phyloP scores from a whole-genome alignment of 768 basidiomycete species.

The Xerocomellus amylosporus region DNA sequence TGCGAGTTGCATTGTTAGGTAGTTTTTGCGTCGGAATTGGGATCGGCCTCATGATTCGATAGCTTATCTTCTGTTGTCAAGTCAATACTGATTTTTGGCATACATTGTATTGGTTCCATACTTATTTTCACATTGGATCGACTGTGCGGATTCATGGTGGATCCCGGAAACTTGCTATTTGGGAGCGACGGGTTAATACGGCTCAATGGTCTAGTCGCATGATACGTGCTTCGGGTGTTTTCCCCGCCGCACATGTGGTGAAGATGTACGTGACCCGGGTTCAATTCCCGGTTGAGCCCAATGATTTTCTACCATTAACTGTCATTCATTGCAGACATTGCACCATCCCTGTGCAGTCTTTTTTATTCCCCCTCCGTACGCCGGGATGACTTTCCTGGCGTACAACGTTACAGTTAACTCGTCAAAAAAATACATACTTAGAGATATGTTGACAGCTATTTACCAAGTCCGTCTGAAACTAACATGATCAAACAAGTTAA shows the following conservation, averaged over 20 bases:
- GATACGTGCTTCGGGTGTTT: conserved; percentile 35
- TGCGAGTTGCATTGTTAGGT: conserved; percentile 37
- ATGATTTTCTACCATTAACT: conserved; percentile 5
- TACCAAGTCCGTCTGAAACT: conserved; percentile 13
- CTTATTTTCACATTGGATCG: background rate
- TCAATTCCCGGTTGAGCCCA: conserved; percentile 33
- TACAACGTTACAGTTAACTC: background rate
- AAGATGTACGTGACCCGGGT: conserved; percentile 38
- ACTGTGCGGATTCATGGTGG: background rate
- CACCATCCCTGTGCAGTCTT: background rate
- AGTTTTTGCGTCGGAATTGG: conserved; percentile 47
- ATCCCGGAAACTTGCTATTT: background rate
- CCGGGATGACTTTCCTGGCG: background rate
- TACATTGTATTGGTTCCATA: background rate
- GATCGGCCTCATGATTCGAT: conserved; percentile 38
- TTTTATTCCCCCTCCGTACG: background rate
- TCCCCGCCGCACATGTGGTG: conserved; percentile 20
- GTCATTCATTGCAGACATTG: background rate
- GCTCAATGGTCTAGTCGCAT: conserved; percentile 38
- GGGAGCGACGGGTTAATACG: background rate
- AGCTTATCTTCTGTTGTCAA: conserved; percentile 1
- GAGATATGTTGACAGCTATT: conserved; percentile 14
- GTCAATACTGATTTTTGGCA: background rate
- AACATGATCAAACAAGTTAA: conserved; percentile 15
- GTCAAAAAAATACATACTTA: background rate